Evolutionary conservation across 2,329 filamentous ascomycete genomes (phyloP).

Genomic region (Botryotinia globosa): DNA sequence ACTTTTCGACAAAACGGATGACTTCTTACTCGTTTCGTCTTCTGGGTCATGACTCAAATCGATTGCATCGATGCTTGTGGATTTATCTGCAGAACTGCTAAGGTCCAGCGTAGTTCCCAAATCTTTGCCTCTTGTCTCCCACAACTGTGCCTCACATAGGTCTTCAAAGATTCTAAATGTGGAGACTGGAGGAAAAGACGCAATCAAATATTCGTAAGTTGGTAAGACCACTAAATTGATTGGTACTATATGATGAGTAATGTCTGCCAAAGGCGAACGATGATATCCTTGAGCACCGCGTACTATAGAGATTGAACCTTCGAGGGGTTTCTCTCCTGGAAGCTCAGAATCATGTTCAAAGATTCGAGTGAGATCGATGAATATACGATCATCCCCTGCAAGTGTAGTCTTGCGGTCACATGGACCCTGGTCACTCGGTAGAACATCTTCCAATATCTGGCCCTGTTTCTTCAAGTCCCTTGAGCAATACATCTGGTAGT

Average conservation of each 20-base stretch:
- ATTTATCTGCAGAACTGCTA: neutral
- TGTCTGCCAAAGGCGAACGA: neutral
- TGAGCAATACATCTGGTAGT: neutral
- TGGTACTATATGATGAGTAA: neutral
- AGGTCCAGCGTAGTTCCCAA: neutral
- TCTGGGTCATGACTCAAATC: neutral
- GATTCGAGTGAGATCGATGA: conserved; percentile 7
- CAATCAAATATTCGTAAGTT: neutral
- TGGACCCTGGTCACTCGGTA: neutral
- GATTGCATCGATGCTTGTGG: neutral
- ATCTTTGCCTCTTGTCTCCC: neutral
- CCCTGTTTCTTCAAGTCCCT: neutral
- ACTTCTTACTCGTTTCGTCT: neutral
- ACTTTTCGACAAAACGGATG: neutral
- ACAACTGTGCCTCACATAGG: neutral
- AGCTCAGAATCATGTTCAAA: neutral
- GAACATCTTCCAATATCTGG: neutral
- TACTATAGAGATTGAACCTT: neutral
- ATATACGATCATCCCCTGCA: neutral
- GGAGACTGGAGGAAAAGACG: neutral
- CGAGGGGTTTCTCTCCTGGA: neutral
- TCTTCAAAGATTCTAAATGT: neutral
- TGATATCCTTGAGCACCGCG: neutral
- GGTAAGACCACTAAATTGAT: neutral
- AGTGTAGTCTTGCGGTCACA: neutral